These are phyloP conservation scores for Ailanthus altissimus DNA, from an alignment of 345 rosid genomes.

Conservation along the genomic window DNA sequence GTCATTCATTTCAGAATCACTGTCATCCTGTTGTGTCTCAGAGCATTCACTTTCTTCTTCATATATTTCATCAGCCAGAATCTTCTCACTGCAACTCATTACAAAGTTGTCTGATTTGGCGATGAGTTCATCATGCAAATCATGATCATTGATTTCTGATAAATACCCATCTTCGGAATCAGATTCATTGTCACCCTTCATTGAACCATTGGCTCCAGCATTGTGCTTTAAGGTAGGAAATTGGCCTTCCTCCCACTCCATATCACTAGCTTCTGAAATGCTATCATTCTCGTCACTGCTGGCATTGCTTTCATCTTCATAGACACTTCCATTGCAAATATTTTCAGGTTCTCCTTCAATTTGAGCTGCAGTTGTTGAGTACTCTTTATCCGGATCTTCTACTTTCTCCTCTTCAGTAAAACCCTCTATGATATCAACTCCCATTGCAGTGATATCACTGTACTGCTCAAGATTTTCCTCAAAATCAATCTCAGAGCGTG, in stretches of 20 bases:
- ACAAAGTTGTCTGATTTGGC: slow-evolving; percentile 16
- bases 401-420: slow-evolving; percentile 15
- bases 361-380: slow-evolving; percentile 8
- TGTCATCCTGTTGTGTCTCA: slow-evolving; percentile 7
- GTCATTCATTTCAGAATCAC: slow-evolving; percentile 20
- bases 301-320: slow-evolving; percentile 23
- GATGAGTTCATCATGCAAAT: slow-evolving; percentile 18
- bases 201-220: slow-evolving; percentile 20
- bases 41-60: slow-evolving; percentile 27
- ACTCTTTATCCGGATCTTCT: slow-evolving; percentile 18
- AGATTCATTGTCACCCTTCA: slow-evolving; percentile 29
- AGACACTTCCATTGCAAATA: slow-evolving; percentile 18
- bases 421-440: slow-evolving; percentile 2
- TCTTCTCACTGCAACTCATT: slow-evolving; percentile 25
- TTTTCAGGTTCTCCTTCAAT: slow-evolving; percentile 20
- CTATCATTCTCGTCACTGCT: slow-evolving; percentile 24
- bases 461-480: slow-evolving; percentile 18
- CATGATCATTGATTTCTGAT: slow-evolving; percentile 22
- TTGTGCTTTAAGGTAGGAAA: slow-evolving; percentile 26
- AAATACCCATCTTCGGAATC: slow-evolving; percentile 14
- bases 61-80: slow-evolving; percentile 27
- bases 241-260: slow-evolving; percentile 54
- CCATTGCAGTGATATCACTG: slow-evolving; percentile 5
- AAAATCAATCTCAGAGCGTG: slow-evolving; percentile 39
- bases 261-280: slow-evolving; percentile 36